Base-by-base conservation (phyloP, 805 yeast species). In the Candida yuanshanica region DNA sequence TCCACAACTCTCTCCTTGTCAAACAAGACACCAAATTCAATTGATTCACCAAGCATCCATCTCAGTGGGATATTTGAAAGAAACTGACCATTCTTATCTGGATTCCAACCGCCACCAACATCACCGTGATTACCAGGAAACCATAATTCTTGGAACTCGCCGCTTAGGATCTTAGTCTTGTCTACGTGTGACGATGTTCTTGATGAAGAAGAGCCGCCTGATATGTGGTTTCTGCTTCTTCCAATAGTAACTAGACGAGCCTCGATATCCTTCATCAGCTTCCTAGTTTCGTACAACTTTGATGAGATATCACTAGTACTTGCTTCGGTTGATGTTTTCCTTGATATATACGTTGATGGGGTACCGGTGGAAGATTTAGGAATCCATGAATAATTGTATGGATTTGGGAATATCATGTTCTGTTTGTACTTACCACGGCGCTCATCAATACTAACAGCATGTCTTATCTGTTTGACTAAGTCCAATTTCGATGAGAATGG, bases 121-220 rank as follows among this genome's bases (percentile, higher is more conserved):
- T 81, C 87, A 9, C 81, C 67, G 57, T 81, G 88, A 52, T 77
- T 76, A 2, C 87, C 89, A 1, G 83, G 75, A 50, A 81, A 81
- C 81, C 82, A 81, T 33, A 75, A 52, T 50, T 81, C 87, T 13
- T 70, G 53, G 25, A 73, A 50, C 47, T 71, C 75, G 8, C 52
- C 57, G 34, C 41, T 44, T 20, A 56, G 33, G 3, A 53, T 35
- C 16, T 45, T 49, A 1, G 39, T 53, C 60, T 40, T 62, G 51
- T 43, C 63, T 33, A 25, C 36, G 20, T 45, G 56, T 14, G 38
- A 21, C 9, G 43, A 5, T 27, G 25, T 13, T 17, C 23, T 16
- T 18, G 18, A 14, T 27, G 31, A 27, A 14, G 31, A 27, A 14
- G 31, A 14, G 16, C 18, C 31, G 11, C 16, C 31, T 14, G 31